phyloP scores from a whole-genome alignment of 2,329 filamentous ascomycete genomes.

The Diplodia intermedia region DNA sequence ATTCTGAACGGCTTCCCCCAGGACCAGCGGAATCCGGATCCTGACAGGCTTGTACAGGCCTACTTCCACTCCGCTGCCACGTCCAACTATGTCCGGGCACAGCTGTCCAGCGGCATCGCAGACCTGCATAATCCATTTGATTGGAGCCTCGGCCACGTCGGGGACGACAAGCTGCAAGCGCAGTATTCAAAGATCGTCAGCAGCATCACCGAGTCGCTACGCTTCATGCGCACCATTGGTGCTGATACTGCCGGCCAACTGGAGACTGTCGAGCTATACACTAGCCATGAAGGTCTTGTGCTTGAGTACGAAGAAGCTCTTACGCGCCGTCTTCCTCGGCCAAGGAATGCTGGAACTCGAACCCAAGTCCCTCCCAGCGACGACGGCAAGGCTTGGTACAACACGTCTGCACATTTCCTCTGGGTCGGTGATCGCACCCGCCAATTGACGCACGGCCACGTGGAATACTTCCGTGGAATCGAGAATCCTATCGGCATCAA shows the following conservation, averaged over 20 bases:
- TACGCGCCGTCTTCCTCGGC: conserved; percentile 76
- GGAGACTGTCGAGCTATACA: conserved; percentile 92
- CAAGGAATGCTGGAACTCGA: conserved; percentile 52
- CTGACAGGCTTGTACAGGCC: conserved; percentile 81
- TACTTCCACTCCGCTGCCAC: conserved; percentile 97
- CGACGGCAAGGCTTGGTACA: conserved; percentile 75
- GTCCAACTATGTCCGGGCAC: conserved; percentile 87
- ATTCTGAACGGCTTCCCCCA: conserved; percentile 89
- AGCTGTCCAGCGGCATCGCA: conserved; percentile 85
- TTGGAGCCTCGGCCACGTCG: conserved; percentile 92
- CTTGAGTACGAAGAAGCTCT: conserved; percentile 93
- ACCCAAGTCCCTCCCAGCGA: conserved; percentile 34
- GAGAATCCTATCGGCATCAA: conserved; percentile 97
- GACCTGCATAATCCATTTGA: conserved; percentile 93
- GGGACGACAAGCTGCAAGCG: conserved; percentile 79
- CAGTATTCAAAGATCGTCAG: conserved; percentile 86
- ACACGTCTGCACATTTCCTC: conserved; percentile 94
- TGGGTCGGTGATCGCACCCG: conserved; percentile 98
- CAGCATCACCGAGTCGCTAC: conserved; percentile 87
- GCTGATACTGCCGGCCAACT: conserved; percentile 84
- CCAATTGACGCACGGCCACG: conserved; percentile 89
- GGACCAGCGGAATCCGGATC: conserved; percentile 80
- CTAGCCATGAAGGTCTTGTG: conserved; percentile 91
- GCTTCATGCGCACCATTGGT: conserved; percentile 93
- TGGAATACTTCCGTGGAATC: conserved; percentile 97